Percentiles rank a stretch among this genome's conserved stretches.
Conservation (phyloP, 129 eudicot genomes). For the Pittosporum tobira region DNA sequence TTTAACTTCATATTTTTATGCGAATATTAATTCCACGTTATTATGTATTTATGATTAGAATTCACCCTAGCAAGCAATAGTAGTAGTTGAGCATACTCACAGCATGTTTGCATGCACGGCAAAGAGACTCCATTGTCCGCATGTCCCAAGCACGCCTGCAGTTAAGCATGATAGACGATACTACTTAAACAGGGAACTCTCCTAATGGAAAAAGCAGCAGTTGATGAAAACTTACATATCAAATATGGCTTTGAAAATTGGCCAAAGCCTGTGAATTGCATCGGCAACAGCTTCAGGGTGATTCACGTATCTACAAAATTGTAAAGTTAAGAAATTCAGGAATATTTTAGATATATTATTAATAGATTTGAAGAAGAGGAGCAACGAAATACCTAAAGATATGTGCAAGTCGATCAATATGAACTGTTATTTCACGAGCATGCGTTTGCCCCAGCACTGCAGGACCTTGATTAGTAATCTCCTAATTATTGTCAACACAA, state of each 20-base stretch:
- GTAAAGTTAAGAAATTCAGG: constrained; percentile 6
- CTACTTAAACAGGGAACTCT: constrained; percentile 1
- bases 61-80: constrained; percentile 8
- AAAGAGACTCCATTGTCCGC: constrained; percentile 98
- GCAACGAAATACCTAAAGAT: constrained; percentile 57
- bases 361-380: not conserved
- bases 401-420: constrained; percentile 93
- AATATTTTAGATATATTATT: constrained; percentile 6
- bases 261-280: constrained; percentile 97
- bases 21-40: not conserved
- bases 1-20: not conserved
- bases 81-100: constrained; percentile 41
- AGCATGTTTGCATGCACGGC: constrained; percentile 99
- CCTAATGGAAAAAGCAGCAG: constrained; percentile 1
- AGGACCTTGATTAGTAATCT: constrained; percentile 82
- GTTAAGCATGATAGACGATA: constrained; percentile 3
- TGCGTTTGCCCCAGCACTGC: constrained; percentile 63
- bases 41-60: not conserved
- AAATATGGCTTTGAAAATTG: constrained; percentile 89
- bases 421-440: constrained; percentile 94
- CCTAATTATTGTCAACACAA: constrained; percentile 64
- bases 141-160: constrained; percentile 99
- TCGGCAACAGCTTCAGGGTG: constrained; percentile 99
- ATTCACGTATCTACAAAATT: constrained; percentile 64
- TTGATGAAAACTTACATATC: constrained; percentile 50